Evolutionary conservation across 192 early-diverging fungal genomes (phyloP), one percentile per base, ranked within the genome.

Genomic region (Oehlia diaphana): DNA sequence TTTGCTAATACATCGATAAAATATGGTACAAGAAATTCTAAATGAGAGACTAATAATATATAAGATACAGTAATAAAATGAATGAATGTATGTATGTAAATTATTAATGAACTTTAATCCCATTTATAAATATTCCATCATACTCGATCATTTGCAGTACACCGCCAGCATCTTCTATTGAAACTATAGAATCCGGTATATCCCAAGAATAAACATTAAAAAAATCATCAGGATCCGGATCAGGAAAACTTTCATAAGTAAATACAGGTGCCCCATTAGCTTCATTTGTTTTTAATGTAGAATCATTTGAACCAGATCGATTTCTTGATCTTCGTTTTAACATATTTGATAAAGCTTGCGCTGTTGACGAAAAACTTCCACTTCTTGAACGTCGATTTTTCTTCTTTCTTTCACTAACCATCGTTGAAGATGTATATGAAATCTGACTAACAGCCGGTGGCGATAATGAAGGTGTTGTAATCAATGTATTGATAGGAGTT

Each of bases 161-260:
- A 39, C 74, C 74, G 9, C 63, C 74, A 63, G 74, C 74, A 76
- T 63, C 74, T 3, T 63, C 74, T 39, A 62, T 76, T n/a, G 74
- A 61, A 5, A 33, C 33, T 26, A 76, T 76, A n/a, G 53, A 64
- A 64, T 76, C 74, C 14, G 74, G 74, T 49, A 76, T 64, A 64
- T 76, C 74, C 74, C 74, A 76, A n/a, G 33, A 13, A 28, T 64
- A 39, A n/a, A 76, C 62, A 63, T 76, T 65, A 47, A 76, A 33
- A 64, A 64, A 76, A 42, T 76, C 74, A 42, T 76, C 74, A 12
- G 74, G 37, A 28, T 39, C 63, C 5, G 74, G 74, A 76, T 76
- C 74, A 33, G 74, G 74, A 76, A 76, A 76, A 63, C 74, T 76
- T 65, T 63, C 62, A 44, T 76, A 76, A 37, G 74, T 65, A 13